phyloP scores from a whole-genome alignment of 805 yeast species.

The Barnettozyma salicaria region DNA sequence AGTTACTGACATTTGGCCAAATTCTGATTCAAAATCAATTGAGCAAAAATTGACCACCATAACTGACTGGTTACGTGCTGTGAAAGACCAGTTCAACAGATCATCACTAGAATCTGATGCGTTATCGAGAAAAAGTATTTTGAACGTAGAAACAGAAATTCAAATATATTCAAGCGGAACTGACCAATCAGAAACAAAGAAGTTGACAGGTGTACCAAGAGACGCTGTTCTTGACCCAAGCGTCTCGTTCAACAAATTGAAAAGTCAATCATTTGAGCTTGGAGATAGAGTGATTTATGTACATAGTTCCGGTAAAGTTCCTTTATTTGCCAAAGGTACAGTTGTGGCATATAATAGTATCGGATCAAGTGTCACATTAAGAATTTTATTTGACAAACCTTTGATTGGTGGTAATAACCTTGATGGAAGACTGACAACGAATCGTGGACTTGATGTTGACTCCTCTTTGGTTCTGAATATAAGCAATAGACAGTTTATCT shows the following conservation, averaged over 20 bases:
- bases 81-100: constrained; percentile 49
- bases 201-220: constrained; percentile 76
- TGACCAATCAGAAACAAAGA: constrained; percentile 44
- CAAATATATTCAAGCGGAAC: constrained; percentile 40
- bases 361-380: constrained; percentile 49
- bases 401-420: constrained; percentile 77
- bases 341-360: constrained; percentile 71
- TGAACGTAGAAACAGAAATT: constrained; percentile 58
- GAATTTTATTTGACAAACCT: constrained; percentile 78
- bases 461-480: constrained; percentile 77
- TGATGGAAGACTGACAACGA: constrained; percentile 69
- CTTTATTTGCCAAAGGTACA: constrained; percentile 82
- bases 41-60: constrained; percentile 27
- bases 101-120: constrained; percentile 78
- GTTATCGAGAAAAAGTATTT: constrained; percentile 58
- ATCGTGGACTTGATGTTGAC: constrained; percentile 80
- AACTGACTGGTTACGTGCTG: constrained; percentile 39
- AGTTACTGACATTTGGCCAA: constrained; percentile 30
- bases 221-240: constrained; percentile 75
- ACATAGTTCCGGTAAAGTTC: constrained; percentile 84
- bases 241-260: constrained; percentile 62
- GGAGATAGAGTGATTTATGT: constrained; percentile 91
- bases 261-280: constrained; percentile 68
- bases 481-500: constrained; percentile 66
- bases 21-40: constrained; percentile 28